Conservation (phyloP, 805 yeast species). For the Clavispora santaluciae region DNA sequence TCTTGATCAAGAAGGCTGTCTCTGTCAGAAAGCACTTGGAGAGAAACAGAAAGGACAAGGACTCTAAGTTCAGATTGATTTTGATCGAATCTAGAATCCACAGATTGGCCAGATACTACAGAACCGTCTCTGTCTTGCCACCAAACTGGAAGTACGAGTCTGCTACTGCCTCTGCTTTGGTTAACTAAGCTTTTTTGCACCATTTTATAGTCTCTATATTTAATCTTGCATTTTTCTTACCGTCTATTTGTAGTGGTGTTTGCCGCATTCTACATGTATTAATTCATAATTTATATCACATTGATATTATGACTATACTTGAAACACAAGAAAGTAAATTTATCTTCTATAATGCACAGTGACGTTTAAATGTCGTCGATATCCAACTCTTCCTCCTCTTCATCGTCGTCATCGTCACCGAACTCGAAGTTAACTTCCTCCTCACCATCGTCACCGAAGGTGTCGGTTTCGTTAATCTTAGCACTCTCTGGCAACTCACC, state of each 20-base stretch:
- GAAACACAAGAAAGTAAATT: background rate
- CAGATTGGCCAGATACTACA: conserved; percentile 99
- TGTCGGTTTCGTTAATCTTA: conserved; percentile 95
- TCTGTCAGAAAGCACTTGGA: conserved; percentile 99
- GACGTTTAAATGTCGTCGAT: conserved; percentile 79
- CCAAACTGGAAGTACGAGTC: conserved; percentile 99
- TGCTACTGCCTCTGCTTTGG: conserved; percentile 99
- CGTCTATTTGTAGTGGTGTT: background rate
- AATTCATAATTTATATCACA: background rate
- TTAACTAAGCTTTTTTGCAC: conserved; percentile 62
- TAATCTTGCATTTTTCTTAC: conserved; percentile 3
- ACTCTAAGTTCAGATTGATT: conserved; percentile 99
- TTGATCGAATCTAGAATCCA: conserved; percentile 99
- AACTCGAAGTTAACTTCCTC: conserved; percentile 98
- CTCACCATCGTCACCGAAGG: conserved; percentile 93
- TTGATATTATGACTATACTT: background rate
- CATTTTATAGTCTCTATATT: conserved; percentile 2
- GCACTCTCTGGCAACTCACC: conserved; percentile 98
- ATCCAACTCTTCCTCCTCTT: conserved; percentile 69
- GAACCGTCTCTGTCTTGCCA: conserved; percentile 98
- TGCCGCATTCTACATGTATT: background rate
- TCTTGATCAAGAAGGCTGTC: conserved; percentile 98
- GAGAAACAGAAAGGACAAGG: conserved; percentile 99
- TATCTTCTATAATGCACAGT: background rate
- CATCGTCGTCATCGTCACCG: conserved; percentile 85